These are phyloP conservation scores for Trametes gibbosa DNA, from an alignment of 768 basidiomycete species.

Conservation along the genomic window DNA sequence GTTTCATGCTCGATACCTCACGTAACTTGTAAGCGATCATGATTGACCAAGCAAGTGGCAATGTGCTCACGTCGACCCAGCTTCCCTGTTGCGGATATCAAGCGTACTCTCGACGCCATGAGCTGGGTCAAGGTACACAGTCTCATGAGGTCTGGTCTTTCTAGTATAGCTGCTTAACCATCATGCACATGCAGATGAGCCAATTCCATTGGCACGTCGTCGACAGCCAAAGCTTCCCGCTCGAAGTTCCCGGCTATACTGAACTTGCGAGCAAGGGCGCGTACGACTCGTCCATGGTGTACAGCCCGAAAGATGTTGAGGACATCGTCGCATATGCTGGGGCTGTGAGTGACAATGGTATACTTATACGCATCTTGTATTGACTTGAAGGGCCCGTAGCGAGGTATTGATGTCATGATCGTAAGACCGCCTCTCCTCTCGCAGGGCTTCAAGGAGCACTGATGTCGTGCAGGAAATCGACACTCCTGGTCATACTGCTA, in stretches of 20 bases:
- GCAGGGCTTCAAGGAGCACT: neutral
- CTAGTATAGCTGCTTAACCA: neutral
- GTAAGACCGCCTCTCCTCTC: neutral
- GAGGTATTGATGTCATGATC: slow-evolving; percentile 47
- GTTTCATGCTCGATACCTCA: slow-evolving; percentile 77
- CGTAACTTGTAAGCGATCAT: slow-evolving; percentile 46
- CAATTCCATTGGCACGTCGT: slow-evolving; percentile 45
- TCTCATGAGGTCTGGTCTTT: neutral
- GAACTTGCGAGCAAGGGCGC: slow-evolving; percentile 43
- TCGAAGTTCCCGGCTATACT: slow-evolving; percentile 35
- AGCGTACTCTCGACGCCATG: slow-evolving; percentile 73
- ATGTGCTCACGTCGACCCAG: slow-evolving; percentile 12
- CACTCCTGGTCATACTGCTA: slow-evolving; percentile 47
- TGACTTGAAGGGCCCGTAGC: slow-evolving; percentile 24
- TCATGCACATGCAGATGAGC: slow-evolving; percentile 36
- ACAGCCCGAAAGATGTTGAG: slow-evolving; percentile 36
- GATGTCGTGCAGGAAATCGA: slow-evolving; percentile 36
- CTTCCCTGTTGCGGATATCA: slow-evolving; percentile 61
- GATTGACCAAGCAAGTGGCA: neutral
- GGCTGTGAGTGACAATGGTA: slow-evolving; percentile 29
- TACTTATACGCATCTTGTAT: neutral
- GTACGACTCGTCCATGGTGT: slow-evolving; percentile 34
- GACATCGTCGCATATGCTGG: slow-evolving; percentile 43
- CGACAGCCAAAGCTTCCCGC: slow-evolving; percentile 49
- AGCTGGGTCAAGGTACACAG: slow-evolving; percentile 50